Evolutionary conservation across 768 basidiomycete species (phyloP).

Genomic region (Dioszegia crocea): DNA sequence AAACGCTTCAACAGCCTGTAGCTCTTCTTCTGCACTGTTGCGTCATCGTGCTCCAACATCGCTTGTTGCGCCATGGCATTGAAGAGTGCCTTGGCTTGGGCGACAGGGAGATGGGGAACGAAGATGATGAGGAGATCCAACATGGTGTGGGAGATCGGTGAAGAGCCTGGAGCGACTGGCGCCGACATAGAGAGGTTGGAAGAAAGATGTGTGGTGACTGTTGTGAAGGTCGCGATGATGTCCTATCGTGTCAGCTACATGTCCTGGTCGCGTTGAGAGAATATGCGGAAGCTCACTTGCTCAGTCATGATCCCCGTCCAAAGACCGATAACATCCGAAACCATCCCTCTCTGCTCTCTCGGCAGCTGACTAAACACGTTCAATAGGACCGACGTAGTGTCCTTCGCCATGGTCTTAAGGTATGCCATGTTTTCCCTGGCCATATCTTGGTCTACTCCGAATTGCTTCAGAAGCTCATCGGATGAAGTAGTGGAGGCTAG

Average conservation of each 20-base stretch:
- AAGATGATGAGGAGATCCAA: slow-evolving; percentile 79
- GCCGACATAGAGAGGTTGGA: slow-evolving; percentile 23
- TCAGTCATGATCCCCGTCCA: slow-evolving; percentile 79
- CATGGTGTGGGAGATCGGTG: slow-evolving; percentile 57
- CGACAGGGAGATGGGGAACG: slow-evolving; percentile 64
- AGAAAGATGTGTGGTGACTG: slow-evolving; percentile 59
- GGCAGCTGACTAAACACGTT: slow-evolving; percentile 88
- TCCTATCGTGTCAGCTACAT: slow-evolving; percentile 55
- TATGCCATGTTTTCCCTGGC: slow-evolving; percentile 67
- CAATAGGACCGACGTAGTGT: slow-evolving; percentile 91
- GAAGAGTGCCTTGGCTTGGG: slow-evolving; percentile 65
- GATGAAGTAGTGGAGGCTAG: slow-evolving; percentile 52
- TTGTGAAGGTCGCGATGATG: slow-evolving; percentile 72
- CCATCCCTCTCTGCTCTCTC: slow-evolving; percentile 67
- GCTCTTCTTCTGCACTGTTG: slow-evolving; percentile 88
- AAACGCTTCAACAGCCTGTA: slow-evolving; percentile 81
- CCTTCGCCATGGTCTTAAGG: slow-evolving; percentile 72
- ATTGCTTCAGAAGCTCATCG: slow-evolving; percentile 50
- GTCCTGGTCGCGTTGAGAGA: background rate
- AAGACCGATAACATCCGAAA: slow-evolving; percentile 81
- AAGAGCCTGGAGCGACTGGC: slow-evolving; percentile 36
- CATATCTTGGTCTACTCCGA: slow-evolving; percentile 58
- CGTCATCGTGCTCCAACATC: slow-evolving; percentile 72
- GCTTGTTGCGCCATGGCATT: slow-evolving; percentile 63
- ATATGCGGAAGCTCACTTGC: slow-evolving; percentile 59